These are phyloP conservation scores for Lactarius hengduanensis DNA, from an alignment of 768 basidiomycete genomes.

Conservation along the genomic window DNA sequence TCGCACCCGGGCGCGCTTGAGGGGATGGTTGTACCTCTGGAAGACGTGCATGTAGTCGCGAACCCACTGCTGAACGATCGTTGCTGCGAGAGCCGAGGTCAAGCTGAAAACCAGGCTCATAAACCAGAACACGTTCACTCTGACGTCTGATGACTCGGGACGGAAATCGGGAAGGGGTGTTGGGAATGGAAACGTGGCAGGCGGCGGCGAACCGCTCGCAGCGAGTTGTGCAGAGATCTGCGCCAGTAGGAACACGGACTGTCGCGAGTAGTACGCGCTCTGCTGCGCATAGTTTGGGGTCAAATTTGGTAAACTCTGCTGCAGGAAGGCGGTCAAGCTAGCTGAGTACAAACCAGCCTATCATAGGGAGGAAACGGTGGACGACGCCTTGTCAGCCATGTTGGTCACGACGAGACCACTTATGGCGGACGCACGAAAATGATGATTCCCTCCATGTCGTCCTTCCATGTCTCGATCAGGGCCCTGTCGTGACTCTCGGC, in stretches of 20 bases:
- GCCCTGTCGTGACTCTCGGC: constrained; percentile 38
- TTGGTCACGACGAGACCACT: background rate
- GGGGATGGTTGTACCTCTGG: constrained; percentile 33
- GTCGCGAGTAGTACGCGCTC: constrained; percentile 1
- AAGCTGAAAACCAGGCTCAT: constrained; percentile 40
- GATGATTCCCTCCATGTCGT: constrained; percentile 43
- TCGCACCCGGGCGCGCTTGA: constrained; percentile 42
- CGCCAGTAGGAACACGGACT: constrained; percentile 12
- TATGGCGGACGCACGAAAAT: constrained; percentile 37
- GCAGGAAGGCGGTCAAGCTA: constrained; percentile 18
- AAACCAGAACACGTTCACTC: constrained; percentile 46
- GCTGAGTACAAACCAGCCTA: constrained; percentile 22
- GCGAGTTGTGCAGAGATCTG: constrained; percentile 21
- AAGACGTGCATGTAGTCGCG: constrained; percentile 28
- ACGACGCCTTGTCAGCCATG: background rate
- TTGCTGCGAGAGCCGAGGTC: constrained; percentile 43
- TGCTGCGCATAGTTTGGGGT: constrained; percentile 12
- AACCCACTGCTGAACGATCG: constrained; percentile 31
- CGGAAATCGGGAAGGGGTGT: constrained; percentile 7
- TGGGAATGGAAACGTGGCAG: background rate
- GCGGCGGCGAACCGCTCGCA: constrained; percentile 1
- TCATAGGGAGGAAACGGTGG: background rate
- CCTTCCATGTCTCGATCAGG: constrained; percentile 41
- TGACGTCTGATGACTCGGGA: constrained; percentile 36
- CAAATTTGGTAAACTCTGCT: constrained; percentile 14